Base-by-base conservation (phyloP, 73 alveolate genomes). In the Paramecium sexaurelia region DNA sequence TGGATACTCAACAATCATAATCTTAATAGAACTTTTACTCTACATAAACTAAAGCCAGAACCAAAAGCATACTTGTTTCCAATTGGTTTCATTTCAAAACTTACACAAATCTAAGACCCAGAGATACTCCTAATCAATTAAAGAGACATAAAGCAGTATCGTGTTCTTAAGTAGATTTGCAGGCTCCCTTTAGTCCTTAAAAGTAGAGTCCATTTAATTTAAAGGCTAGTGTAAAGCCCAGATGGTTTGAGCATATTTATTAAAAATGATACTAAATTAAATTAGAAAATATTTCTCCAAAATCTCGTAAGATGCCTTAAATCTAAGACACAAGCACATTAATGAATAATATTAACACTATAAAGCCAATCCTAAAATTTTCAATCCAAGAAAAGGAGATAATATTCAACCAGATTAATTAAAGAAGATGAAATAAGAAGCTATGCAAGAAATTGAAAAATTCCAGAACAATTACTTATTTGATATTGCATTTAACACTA, bases 181-280 rank as follows among this genome's bases (percentile, higher is more conserved):
- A 51, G 15, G 39, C 43, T 29, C 83, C 83, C 20, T 61, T 29
- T 32, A 61, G 83, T 61, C 83, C 83, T 13, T 32, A 61, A 15
- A 61, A 61, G 83, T 61, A 61, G 13, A 61, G 83, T 61, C 83
- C 83, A 41, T 61, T 29, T 32, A 61, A 61, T 61, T 32, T 61
- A 32, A 61, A 61, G 83, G 83, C 83, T 29, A 61, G 24, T 24
- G 26, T 61, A 29, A 61, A 61, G 22, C 83, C 26, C 22, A 61
- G 83, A 61, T 61, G 83, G 83, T 61, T 61, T 61, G 83, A 61
- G 43, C 83, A 61, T 61, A 26, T 26, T 61, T 61, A 61, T 61
- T 61, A 61, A 61, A 61, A 61, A 61, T 61, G 83, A 61, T 61
- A 61, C 83, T 61, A 26, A 61, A 61, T 61, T 61, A 61, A 61